Evolutionary conservation across 2,329 filamentous ascomycete genomes (phyloP).

Genomic region (Delphinella strobiligena): DNA sequence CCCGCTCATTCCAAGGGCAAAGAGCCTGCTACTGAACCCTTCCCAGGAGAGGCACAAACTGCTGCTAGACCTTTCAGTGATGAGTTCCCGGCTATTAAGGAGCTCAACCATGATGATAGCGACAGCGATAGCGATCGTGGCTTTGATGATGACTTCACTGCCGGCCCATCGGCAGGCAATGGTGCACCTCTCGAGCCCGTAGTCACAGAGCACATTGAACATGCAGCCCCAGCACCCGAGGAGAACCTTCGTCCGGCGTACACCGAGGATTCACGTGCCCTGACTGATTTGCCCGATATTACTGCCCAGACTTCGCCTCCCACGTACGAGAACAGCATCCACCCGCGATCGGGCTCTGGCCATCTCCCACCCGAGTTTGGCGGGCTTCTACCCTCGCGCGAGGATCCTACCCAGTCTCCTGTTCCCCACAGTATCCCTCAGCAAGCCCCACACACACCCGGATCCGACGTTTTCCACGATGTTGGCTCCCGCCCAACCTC

Average conservation of each 20-base stretch:
- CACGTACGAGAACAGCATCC: constrained; percentile 36
- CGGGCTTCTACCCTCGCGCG: constrained; percentile 43
- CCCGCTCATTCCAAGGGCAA: constrained; percentile 14
- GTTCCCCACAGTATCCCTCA: constrained; percentile 31
- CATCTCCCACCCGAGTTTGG: constrained; percentile 42
- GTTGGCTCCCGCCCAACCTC: constrained; percentile 18
- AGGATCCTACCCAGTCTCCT: constrained; percentile 36
- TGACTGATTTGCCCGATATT: constrained; percentile 35
- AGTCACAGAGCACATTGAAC: neutral
- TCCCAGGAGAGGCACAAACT: constrained; percentile 39
- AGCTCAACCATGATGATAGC: constrained; percentile 69
- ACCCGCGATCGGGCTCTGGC: constrained; percentile 16
- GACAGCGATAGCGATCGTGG: constrained; percentile 62
- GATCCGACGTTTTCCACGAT: constrained; percentile 17
- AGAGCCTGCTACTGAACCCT: constrained; percentile 17
- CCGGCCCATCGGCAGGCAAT: constrained; percentile 36
- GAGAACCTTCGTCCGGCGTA: constrained; percentile 4
- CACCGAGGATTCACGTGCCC: constrained; percentile 14
- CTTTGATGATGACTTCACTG: constrained; percentile 87
- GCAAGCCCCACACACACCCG: constrained; percentile 15
- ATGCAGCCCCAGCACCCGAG: constrained; percentile 2
- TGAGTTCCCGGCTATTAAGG: constrained; percentile 91
- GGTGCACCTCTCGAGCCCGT: constrained; percentile 6
- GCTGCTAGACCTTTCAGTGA: constrained; percentile 15
- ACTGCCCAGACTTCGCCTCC: constrained; percentile 48